These are phyloP conservation scores for Candida tallmaniae DNA, from an alignment of 805 yeast species.

Conservation along the genomic window DNA sequence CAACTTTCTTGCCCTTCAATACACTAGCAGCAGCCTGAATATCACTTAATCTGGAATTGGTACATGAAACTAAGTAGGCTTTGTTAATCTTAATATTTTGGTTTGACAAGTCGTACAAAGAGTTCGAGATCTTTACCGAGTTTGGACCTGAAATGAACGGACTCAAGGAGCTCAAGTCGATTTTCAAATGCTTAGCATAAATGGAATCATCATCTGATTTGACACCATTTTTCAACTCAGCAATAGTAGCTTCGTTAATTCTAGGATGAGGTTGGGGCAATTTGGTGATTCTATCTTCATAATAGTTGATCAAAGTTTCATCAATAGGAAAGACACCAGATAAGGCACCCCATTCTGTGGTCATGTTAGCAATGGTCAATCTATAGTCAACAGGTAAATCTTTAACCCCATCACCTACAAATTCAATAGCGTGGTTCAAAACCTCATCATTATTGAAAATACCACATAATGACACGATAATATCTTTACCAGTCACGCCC, in stretches of 20 bases:
- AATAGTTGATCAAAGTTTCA: constrained; percentile 69
- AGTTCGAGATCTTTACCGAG: constrained; percentile 85
- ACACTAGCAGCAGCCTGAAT: constrained; percentile 92
- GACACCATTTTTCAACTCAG: constrained; percentile 41
- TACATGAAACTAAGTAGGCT: constrained; percentile 97
- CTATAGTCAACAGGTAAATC: constrained; percentile 75
- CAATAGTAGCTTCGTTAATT: constrained; percentile 59
- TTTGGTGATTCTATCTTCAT: constrained; percentile 53
- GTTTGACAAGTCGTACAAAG: constrained; percentile 68
- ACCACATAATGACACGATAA: constrained; percentile 95
- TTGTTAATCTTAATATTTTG: constrained; percentile 79
- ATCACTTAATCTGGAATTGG: constrained; percentile 90
- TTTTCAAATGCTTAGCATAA: constrained; percentile 82
- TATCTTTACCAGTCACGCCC: constrained; percentile 95
- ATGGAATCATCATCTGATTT: constrained; percentile 71
- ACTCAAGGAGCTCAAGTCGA: constrained; percentile 75
- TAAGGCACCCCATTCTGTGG: constrained; percentile 98
- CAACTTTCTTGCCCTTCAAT: constrained; percentile 75
- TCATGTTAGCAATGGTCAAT: constrained; percentile 93
- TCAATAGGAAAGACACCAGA: constrained; percentile 98
- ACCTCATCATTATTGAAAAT: constrained; percentile 89
- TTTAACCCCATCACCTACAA: constrained; percentile 75
- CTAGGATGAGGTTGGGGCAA: constrained; percentile 80
- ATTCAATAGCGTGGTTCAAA: constrained; percentile 89
- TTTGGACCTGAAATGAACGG: constrained; percentile 96